phyloP scores from a whole-genome alignment of 352 stramenopile genomes.

The Globisporangium cystogenes region DNA sequence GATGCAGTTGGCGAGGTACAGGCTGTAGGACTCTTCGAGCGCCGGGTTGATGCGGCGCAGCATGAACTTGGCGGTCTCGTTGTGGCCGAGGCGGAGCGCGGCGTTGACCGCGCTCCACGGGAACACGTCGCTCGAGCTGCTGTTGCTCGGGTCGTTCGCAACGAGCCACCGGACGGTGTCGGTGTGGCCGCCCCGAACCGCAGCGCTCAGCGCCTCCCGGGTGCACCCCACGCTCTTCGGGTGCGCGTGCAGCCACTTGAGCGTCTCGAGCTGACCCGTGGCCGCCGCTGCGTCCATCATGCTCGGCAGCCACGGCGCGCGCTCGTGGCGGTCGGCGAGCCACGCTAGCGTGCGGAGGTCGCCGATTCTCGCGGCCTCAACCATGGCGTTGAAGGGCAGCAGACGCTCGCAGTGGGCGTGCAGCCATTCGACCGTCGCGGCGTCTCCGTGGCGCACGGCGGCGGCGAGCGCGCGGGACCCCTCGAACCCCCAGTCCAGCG shows the following conservation, averaged over 20 bases:
- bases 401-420: neutral
- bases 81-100: neutral
- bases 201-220: neutral
- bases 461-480: neutral
- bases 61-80: neutral
- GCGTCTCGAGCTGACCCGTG: neutral
- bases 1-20: neutral
- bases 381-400: neutral
- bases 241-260: slow-evolving; percentile 1
- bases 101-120: neutral
- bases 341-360: neutral
- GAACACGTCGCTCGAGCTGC: neutral
- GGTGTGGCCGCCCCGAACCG: neutral
- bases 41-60: neutral
- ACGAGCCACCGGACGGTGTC: slow-evolving; percentile 1
- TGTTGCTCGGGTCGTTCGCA: neutral
- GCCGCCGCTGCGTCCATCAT: neutral
- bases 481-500: neutral
- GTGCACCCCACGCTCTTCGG: neutral
- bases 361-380: neutral
- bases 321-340: neutral
- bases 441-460: neutral
- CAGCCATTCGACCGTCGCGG: slow-evolving; percentile 2
- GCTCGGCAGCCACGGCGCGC: neutral
- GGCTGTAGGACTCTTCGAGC: neutral